A percentile compares a stretch with the other conserved stretches of the same genome.
Evolutionary conservation across 495 filamentous ascomycete genomes (phyloP).

Genomic region (Amniculicola lignicola): DNA sequence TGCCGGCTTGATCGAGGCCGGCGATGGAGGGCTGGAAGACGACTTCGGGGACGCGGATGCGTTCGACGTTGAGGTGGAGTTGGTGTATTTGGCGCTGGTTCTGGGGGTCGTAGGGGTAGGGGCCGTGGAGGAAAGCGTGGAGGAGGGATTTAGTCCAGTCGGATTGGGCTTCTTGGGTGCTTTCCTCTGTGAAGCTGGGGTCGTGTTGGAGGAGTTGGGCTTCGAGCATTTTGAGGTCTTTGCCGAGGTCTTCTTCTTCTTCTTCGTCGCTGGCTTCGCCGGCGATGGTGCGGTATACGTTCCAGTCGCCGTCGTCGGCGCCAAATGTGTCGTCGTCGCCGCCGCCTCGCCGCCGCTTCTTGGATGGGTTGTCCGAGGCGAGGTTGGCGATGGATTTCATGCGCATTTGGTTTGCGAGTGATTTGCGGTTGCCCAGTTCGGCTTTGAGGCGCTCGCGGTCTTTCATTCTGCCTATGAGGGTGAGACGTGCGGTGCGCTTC

Average conservation of each 20-base stretch:
- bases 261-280: slow-evolving; percentile 72
- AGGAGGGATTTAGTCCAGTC: slow-evolving; percentile 91
- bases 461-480: slow-evolving; percentile 77
- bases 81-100: slow-evolving; percentile 80
- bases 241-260: slow-evolving; percentile 80
- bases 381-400: slow-evolving; percentile 99
- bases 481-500: slow-evolving; percentile 65
- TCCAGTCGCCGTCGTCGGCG: slow-evolving; percentile 96
- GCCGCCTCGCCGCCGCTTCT: slow-evolving; percentile 68
- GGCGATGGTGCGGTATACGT: slow-evolving; percentile 87
- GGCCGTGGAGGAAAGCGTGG: slow-evolving; percentile 84
- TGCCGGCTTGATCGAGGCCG: slow-evolving; percentile 88
- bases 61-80: slow-evolving; percentile 92
- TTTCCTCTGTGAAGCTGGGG: slow-evolving; percentile 79
- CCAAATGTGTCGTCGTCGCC: slow-evolving; percentile 86
- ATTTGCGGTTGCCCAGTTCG: slow-evolving; percentile 93
- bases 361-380: slow-evolving; percentile 77
- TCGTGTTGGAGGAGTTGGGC: slow-evolving; percentile 82
- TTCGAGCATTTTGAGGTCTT: slow-evolving; percentile 69
- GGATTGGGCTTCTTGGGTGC: slow-evolving; percentile 84
- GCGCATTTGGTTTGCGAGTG: slow-evolving; percentile 87
- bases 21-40: slow-evolving; percentile 95
- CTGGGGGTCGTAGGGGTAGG: slow-evolving; percentile 77
- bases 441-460: slow-evolving; percentile 88
- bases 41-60: slow-evolving; percentile 93